Evolutionary conservation across 2,329 filamentous ascomycete genomes (phyloP), one percentile per base, ranked within the genome.

Genomic region (Rhexocercosporidium sp.): DNA sequence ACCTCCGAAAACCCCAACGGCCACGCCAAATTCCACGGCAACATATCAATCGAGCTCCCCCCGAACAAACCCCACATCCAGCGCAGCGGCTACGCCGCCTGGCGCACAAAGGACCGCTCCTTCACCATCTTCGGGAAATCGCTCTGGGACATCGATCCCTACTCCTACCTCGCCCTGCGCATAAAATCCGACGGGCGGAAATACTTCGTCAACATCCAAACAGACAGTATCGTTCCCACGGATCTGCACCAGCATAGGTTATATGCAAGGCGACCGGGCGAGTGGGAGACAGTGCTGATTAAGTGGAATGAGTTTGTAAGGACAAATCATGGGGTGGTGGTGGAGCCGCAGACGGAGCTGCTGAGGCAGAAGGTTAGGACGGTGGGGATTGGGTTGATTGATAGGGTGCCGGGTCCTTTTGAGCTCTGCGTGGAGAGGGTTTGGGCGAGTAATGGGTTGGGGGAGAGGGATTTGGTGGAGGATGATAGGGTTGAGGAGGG

Each of bases 151-250:
- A 90, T 97, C 62, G 94, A 97, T 75, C 90, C 92, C 2, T 98
- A 97, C 80, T 82, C 86, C 14, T 97, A 94, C 79, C 89, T 99
- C 11, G 95, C 93, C 0, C 80, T 99, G 75, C 90, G 94, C 16
- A 85, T 99, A 74, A 96, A 94, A 78, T 95, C 92, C 3, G 96
- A 98, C 77, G 94, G 94, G 18, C 86, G 96, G 67, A 91, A 92
- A 75, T 99, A 98, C 82, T 93, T 97, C 66, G 88, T 99, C 75
- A 99, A 99, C 79, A 83, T 99, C 18, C 96, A 98, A 82, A 97
- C 94, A 3, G 95, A 99, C 77, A 92, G 92, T 1, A 90, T 99
- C 64, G 92, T 97, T 57, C 92, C 93, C 12, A 95, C 94, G n/a
- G 96, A 99, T 78, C 84, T 99, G 70, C 96, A 98, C 79, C 96